A percentile compares a stretch with the other conserved stretches of the same genome.
Evolutionary conservation across 2,329 filamentous ascomycete species (phyloP).

Genomic region (Diplocarpon rosae): DNA sequence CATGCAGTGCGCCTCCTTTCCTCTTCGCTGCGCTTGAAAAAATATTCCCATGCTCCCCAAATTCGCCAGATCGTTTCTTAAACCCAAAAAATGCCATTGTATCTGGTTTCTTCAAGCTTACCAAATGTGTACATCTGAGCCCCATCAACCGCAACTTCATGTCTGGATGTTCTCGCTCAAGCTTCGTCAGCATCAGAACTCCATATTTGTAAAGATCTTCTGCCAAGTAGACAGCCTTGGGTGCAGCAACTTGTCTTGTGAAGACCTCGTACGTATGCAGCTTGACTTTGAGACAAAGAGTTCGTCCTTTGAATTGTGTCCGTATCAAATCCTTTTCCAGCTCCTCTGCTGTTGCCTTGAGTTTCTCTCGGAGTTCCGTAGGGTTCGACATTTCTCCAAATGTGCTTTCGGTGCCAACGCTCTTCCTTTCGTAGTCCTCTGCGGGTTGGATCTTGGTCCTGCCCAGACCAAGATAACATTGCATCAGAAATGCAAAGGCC

Average conservation of each 20-base stretch:
- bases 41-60: constrained; percentile 6
- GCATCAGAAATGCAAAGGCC: constrained; percentile 74
- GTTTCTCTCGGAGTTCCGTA: constrained; percentile 58
- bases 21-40: constrained; percentile 26
- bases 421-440: constrained; percentile 85
- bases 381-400: constrained; percentile 71
- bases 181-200: constrained; percentile 70
- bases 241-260: constrained; percentile 67
- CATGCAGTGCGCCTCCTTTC: constrained; percentile 30
- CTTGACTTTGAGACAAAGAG: constrained; percentile 84
- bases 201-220: constrained; percentile 77
- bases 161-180: constrained; percentile 72
- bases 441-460: constrained; percentile 76
- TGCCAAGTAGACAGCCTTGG: constrained; percentile 59
- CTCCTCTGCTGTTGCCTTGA: constrained; percentile 72
- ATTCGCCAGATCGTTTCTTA: constrained; percentile 26
- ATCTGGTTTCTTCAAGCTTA: constrained; percentile 73
- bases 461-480: constrained; percentile 76
- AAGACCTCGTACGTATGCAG: constrained; percentile 88
- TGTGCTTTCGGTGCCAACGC: constrained; percentile 85
- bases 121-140: constrained; percentile 73
- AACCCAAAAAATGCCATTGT: constrained; percentile 71
- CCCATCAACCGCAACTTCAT: constrained; percentile 82
- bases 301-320: constrained; percentile 80
- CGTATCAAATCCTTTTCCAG: constrained; percentile 74